These are phyloP conservation scores for Protomyces inouyei DNA, from an alignment of 1,139 yeast genomes.

Conservation along the genomic window DNA sequence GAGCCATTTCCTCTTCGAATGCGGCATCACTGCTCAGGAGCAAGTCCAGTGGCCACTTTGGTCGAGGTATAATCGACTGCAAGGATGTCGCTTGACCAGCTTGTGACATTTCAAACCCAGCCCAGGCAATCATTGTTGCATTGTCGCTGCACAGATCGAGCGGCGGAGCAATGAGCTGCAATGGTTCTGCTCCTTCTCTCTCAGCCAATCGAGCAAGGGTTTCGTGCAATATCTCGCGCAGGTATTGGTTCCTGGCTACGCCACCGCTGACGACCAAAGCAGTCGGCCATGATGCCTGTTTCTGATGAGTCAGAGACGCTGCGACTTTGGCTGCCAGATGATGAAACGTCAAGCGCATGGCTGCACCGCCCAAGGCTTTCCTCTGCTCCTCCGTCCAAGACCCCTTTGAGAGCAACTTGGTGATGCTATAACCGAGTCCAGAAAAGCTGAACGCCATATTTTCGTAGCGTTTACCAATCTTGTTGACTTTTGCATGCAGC, in stretches of 20 bases:
- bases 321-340: constrained; percentile 26
- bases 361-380: constrained; percentile 22
- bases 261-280: constrained; percentile 30
- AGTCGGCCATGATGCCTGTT: background rate
- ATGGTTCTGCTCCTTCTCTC: background rate
- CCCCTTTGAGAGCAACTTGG: constrained; percentile 9
- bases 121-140: constrained; percentile 96
- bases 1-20: background rate
- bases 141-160: constrained; percentile 81
- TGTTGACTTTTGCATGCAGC: constrained; percentile 33
- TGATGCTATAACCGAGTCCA: constrained; percentile 27
- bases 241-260: constrained; percentile 29
- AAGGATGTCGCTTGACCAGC: background rate
- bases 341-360: constrained; percentile 29
- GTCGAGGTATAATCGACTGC: constrained; percentile 11
- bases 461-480: constrained; percentile 7
- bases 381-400: constrained; percentile 6
- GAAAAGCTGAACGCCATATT: constrained; percentile 29
- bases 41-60: constrained; percentile 22
- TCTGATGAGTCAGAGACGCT: constrained; percentile 1
- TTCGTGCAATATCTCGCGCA: constrained; percentile 21
- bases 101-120: constrained; percentile 68
- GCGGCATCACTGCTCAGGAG: constrained; percentile 5
- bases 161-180: constrained; percentile 52
- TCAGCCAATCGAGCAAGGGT: background rate